phyloP scores from a whole-genome alignment of 2,329 filamentous ascomycete species.

The Pezicula rhizophila region DNA sequence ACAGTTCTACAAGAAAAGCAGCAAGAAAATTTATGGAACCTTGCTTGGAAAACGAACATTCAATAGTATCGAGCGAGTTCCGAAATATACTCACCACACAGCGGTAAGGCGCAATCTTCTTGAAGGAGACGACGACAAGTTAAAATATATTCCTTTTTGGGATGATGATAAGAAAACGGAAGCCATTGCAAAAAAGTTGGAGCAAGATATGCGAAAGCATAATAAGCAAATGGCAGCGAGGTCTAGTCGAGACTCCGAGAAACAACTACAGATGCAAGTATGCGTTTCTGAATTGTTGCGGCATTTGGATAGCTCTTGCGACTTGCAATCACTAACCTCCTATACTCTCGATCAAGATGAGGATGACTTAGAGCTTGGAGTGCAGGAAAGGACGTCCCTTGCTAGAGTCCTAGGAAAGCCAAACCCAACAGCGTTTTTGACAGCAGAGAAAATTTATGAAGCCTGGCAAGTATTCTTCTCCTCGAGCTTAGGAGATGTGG shows the following conservation, averaged over 20 bases:
- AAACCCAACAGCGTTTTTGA: too few species aligned
- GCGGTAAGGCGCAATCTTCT: neutral
- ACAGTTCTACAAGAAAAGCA: neutral
- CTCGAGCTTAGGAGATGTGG: neutral
- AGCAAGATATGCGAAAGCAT: conserved; percentile 14
- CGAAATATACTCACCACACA: conserved; percentile 18
- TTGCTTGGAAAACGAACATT: neutral
- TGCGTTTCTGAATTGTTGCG: conserved; percentile 15
- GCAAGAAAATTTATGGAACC: neutral
- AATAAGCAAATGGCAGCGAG: conserved; percentile 4
- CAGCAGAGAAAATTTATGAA: neutral
- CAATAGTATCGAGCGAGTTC: neutral
- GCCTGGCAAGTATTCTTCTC: neutral
- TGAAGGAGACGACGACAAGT: conserved; percentile 17
- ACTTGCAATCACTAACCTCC: conserved; percentile 11
- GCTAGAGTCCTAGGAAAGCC: too few species aligned
- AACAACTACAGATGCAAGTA: conserved; percentile 7
- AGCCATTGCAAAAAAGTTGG: conserved; percentile 11
- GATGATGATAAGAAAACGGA: conserved; percentile 7
- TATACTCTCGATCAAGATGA: conserved; percentile 9
- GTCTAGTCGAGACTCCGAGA: conserved; percentile 13
- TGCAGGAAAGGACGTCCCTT: neutral
- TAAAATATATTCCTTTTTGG: conserved; percentile 21
- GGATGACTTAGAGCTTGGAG: conserved; percentile 4
- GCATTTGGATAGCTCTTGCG: conserved; percentile 8